Evolutionary conservation across 1,284 basidiomycete species (phyloP), one percentile per base, ranked within the genome.

Genomic region (Cryptococcus sp.): DNA sequence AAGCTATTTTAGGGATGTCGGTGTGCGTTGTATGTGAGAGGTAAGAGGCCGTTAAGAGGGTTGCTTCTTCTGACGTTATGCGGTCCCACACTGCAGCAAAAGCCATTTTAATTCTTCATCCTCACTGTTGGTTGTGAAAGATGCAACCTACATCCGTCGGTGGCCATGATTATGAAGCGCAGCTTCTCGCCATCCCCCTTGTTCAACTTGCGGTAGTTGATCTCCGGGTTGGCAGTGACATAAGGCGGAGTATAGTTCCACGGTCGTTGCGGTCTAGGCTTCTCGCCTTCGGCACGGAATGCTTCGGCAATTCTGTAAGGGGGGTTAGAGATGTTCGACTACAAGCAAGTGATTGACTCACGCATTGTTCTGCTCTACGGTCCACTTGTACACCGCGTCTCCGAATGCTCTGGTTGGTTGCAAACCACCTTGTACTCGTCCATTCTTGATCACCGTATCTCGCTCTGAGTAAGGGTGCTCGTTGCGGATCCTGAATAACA

Each of bases 1-100:
- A 64, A 34, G 51, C 37, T 11, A 60, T 55, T 58, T 74, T 75
- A 47, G 62, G 54, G 40, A 77, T 66, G 41, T 70, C 67, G 13
- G 59, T n/a, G 46, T 67, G 69, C 37, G 62, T 86, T 17, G 91
- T 77, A 20, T 91, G 89, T 19, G 83, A 79, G 47, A 97, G 80
- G 79, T 93, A 86, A 1, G 89, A 90, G 4, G 87, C 92, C 19
- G 95, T 89, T 22, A 99, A 86, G 17, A 88, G 84, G 50, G 96
- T 93, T 7, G 94, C 92, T 68, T 99, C 94, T 73, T 93, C 88
- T n/a, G 93, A 96, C 61, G 89, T 89, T 55, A 99, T 83, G 65
- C 89, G 83, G 78, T 99, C 96, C 92, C 94, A 98, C 51, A 98
- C 78, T 79, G 55, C 41, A 15, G 15, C 5, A 44, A 2, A 8